Percentiles rank a stretch among this genome's conserved stretches.
These are phyloP conservation scores for Hydrangea macrophylla DNA, from an alignment of 148 eudicot species.

Conservation along the genomic window DNA sequence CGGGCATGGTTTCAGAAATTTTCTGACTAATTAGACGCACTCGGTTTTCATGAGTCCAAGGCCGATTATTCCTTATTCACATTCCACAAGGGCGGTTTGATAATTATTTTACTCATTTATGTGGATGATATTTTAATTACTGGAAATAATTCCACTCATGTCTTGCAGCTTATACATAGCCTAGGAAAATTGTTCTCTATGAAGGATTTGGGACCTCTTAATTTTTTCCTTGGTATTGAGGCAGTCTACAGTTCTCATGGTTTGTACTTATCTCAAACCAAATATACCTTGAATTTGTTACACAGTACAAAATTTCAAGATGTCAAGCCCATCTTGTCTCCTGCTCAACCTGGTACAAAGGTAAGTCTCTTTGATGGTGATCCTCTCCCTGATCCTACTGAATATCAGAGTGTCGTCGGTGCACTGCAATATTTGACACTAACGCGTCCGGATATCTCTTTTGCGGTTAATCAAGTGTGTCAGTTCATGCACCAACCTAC, in stretches of 20 bases:
- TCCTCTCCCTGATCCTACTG: neutral
- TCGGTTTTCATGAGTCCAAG: too few species aligned
- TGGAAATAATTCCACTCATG: neutral
- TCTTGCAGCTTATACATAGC: neutral
- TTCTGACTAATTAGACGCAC: too few species aligned
- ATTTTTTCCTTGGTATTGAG: neutral
- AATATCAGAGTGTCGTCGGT: neutral
- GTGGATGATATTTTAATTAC: neutral
- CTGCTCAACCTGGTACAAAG: neutral
- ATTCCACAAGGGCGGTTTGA: too few species aligned
- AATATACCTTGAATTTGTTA: neutral
- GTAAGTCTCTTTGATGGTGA: too few species aligned
- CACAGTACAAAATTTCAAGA: neutral
- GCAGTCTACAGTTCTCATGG: neutral
- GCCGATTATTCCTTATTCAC: too few species aligned
- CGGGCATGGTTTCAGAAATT: too few species aligned
- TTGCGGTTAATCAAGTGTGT: neutral
- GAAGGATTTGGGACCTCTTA: neutral
- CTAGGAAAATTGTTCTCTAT: neutral
- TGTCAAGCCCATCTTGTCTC: neutral
- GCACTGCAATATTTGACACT: neutral
- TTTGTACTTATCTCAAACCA: neutral
- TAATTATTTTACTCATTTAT: neutral
- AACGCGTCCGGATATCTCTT: neutral
- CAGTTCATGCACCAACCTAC: neutral